Conservation (phyloP, 371 early-diverging fungal species). For the Conidiobolus incongruus region DNA sequence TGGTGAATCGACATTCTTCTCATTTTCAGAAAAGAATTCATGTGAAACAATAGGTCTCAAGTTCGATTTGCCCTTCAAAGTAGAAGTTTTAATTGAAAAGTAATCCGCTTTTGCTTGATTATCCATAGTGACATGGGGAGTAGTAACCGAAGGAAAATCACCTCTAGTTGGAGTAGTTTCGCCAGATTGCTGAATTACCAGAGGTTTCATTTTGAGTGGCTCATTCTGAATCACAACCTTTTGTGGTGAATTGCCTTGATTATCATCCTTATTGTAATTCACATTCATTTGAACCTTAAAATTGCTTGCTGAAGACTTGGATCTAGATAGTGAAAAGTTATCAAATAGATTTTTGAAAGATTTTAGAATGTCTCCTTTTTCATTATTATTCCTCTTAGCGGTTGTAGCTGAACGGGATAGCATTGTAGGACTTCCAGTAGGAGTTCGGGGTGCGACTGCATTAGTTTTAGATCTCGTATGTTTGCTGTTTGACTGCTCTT, state of each 20-base stretch:
- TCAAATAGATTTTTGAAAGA: constrained; percentile 1
- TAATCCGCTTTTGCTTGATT: not conserved
- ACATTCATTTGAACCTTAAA: not conserved
- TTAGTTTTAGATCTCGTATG: too few relatives aligned
- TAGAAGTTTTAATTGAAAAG: not conserved
- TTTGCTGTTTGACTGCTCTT: too few relatives aligned
- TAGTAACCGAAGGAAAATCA: not conserved
- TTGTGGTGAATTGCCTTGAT: not conserved
- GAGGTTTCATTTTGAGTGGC: not conserved
- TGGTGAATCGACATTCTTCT: not conserved
- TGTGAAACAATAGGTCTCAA: not conserved
- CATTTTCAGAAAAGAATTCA: not conserved
- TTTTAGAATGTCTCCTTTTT: not conserved
- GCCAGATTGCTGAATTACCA: not conserved
- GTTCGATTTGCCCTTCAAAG: not conserved
- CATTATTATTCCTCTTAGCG: not conserved
- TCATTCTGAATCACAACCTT: not conserved
- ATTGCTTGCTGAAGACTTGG: not conserved
- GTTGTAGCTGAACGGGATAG: too few relatives aligned
- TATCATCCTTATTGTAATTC: not conserved
- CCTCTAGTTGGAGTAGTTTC: not conserved
- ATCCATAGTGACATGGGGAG: not conserved
- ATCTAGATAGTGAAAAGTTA: not conserved
- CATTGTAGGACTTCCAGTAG: too few relatives aligned
- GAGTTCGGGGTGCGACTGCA: too few relatives aligned